phyloP scores from a whole-genome alignment of 306 rosid genomes.

The Vigna hirtella region DNA sequence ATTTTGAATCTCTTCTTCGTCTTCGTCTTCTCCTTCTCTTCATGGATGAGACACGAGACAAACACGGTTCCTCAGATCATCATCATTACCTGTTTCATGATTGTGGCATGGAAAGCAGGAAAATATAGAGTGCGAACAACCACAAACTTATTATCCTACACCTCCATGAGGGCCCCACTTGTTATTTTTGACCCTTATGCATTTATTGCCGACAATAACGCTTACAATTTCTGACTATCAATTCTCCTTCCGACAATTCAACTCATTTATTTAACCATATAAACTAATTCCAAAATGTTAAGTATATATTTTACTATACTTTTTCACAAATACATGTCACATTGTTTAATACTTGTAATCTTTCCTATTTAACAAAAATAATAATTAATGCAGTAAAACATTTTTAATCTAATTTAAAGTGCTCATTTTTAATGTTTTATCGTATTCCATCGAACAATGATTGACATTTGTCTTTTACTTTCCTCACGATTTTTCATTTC shows the following conservation, averaged over 20 bases:
- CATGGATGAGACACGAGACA: constrained; percentile 55
- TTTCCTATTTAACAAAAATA: not conserved
- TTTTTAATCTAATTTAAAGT: not conserved
- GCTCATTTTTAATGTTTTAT: not conserved
- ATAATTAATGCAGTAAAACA: not conserved
- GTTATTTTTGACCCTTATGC: not conserved
- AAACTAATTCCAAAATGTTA: not conserved
- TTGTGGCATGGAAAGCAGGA: constrained; percentile 27
- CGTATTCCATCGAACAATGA: too few relatives aligned
- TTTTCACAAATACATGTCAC: not conserved
- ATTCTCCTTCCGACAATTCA: not conserved
- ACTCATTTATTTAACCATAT: not conserved
- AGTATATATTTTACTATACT: not conserved
- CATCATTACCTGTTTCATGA: constrained; percentile 40
- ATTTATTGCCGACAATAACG: not conserved
- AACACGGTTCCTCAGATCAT: constrained; percentile 53
- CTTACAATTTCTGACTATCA: not conserved
- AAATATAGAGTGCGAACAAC: constrained; percentile 39
- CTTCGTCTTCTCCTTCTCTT: constrained; percentile 45
- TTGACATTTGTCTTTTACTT: too few relatives aligned
- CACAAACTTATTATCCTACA: constrained; percentile 5
- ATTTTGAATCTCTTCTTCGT: constrained; percentile 31
- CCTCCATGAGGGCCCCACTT: constrained; percentile 32
- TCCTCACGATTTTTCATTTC: too few relatives aligned
- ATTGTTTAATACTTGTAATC: not conserved